Conservation (phyloP, 352 stramenopile species). For the Phytophthora litchii region DNA sequence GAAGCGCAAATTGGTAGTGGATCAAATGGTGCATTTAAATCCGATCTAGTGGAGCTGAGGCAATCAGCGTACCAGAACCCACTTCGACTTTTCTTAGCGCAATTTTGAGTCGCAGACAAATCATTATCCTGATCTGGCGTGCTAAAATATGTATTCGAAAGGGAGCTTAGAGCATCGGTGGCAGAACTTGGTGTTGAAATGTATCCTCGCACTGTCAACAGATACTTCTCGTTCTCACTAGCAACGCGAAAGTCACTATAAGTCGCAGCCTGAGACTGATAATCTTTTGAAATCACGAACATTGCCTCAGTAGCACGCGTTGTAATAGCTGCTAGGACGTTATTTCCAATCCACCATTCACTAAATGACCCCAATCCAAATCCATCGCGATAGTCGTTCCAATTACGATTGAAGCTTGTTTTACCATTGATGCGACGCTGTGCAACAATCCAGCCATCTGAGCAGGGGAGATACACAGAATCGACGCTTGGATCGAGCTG, state of each 20-base stretch:
- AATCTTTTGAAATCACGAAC: slow-evolving; percentile 57
- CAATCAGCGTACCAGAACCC: slow-evolving; percentile 70
- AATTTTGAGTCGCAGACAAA: slow-evolving; percentile 46
- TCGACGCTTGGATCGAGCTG: slow-evolving; percentile 36
- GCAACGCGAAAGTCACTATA: slow-evolving; percentile 59
- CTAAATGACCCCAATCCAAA: slow-evolving; percentile 50
- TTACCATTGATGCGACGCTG: slow-evolving; percentile 51
- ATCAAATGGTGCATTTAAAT: slow-evolving; percentile 62
- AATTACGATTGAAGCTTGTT: slow-evolving; percentile 65
- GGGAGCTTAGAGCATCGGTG: slow-evolving; percentile 42
- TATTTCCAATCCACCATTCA: slow-evolving; percentile 74
- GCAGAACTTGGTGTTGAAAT: slow-evolving; percentile 40
- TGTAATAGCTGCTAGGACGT: slow-evolving; percentile 44
- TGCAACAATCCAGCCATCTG: slow-evolving; percentile 65
- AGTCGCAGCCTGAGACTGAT: slow-evolving; percentile 40
- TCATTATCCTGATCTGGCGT: slow-evolving; percentile 66
- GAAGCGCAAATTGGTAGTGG: slow-evolving; percentile 45
- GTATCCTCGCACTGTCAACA: slow-evolving; percentile 51
- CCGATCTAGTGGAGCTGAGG: slow-evolving; percentile 34
- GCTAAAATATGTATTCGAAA: slow-evolving; percentile 70
- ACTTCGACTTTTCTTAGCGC: slow-evolving; percentile 47
- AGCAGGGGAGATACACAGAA: slow-evolving; percentile 47
- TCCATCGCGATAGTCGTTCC: slow-evolving; percentile 60
- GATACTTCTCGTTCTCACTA: slow-evolving; percentile 49
- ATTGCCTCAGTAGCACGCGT: slow-evolving; percentile 45